A percentile compares a stretch with the other conserved stretches of the same genome.
These are phyloP conservation scores for Sphaerulina musiva DNA, from an alignment of 2,329 filamentous ascomycete genomes.

Conservation along the genomic window DNA sequence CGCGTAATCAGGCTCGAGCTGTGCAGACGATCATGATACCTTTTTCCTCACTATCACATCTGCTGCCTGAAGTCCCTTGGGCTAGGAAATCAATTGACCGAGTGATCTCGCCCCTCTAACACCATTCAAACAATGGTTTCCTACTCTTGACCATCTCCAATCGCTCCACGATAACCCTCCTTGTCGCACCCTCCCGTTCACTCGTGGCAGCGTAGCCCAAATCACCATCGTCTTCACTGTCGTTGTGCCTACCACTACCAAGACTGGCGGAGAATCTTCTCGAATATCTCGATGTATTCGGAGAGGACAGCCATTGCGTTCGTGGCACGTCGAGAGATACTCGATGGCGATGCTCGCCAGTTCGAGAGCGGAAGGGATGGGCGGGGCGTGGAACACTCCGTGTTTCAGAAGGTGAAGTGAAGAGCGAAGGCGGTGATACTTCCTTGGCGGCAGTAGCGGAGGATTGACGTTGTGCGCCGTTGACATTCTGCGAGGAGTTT, in stretches of 20 bases:
- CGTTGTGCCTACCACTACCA: conserved; percentile 8
- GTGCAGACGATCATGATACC: too few relatives aligned
- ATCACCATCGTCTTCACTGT: conserved; percentile 71
- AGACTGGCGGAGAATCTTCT: conserved; percentile 41
- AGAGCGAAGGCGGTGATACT: conserved; percentile 3
- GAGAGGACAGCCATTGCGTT: conserved; percentile 27
- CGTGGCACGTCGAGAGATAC: conserved; percentile 24
- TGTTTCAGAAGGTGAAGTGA: neutral
- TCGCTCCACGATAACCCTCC: conserved; percentile 94
- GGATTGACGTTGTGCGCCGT: conserved; percentile 14
- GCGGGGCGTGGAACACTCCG: conserved; percentile 19
- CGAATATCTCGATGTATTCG: conserved; percentile 16
- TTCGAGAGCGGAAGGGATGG: conserved; percentile 18
- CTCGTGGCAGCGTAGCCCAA: conserved; percentile 90
- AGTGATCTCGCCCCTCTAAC: conserved; percentile 43
- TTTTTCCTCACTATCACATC: too few relatives aligned
- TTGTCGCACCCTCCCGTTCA: conserved; percentile 82
- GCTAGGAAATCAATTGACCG: too few relatives aligned
- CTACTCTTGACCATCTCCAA: conserved; percentile 91
- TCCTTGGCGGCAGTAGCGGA: conserved; percentile 5
- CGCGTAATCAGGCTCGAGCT: too few relatives aligned
- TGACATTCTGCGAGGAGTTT: conserved; percentile 39
- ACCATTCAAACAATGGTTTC: conserved; percentile 97
- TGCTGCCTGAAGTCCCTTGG: too few relatives aligned
- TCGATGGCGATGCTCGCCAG: conserved; percentile 26